Evolutionary conservation across 176 grass and related monocot species (phyloP), one percentile per base, ranked within the genome.

Genomic region (Triticum aestivum): DNA sequence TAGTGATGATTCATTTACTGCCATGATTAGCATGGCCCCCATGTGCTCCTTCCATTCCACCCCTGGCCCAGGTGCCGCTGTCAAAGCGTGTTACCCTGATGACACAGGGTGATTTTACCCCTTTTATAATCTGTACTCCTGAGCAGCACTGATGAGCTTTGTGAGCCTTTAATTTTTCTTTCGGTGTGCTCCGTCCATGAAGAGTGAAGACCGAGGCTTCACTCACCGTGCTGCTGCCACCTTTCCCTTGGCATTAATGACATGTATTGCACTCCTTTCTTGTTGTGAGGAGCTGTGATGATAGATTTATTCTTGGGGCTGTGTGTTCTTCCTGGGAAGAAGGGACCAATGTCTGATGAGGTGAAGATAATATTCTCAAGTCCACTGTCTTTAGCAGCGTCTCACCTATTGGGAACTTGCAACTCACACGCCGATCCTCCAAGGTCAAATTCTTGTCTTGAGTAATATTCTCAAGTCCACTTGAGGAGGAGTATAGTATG

Each of bases 301-400:
- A 5, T 84, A 81, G 52, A 80, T 88, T 69, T 71, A 87, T 81
- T 63, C 82, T 61, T 85, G 18, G 89, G 89, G 69, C n/a, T 21
- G 38, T 67, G 89, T 91, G 86, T 54, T 88, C 89, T 80, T 75
- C 85, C 37, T 84, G 85, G 89, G 89, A 76, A 91, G 81, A 52
- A 76, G 85, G 47, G 82, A 64, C 69, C 89, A 81, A 80, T 81
- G 89, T 84, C 76, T 80, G 84, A 65, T 80, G 84, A 65, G 84
- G 45, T 3, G 61, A 59, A 26, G 45, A 44, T 84, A 80, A 51
- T 84, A 56, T 44, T 44, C 63, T 35, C 58, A 61, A 65, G 81
- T 91, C 80, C 80, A 87, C 23, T 65, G 87, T 67, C 44, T 72
- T 26, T 35, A 8, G 73, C 39, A 24, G 17, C 70, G 9, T 35